A percentile compares a stretch with the other conserved stretches of the same genome.
Conservation (phyloP, 169 alveolate species). For the Theileria annulata region DNA sequence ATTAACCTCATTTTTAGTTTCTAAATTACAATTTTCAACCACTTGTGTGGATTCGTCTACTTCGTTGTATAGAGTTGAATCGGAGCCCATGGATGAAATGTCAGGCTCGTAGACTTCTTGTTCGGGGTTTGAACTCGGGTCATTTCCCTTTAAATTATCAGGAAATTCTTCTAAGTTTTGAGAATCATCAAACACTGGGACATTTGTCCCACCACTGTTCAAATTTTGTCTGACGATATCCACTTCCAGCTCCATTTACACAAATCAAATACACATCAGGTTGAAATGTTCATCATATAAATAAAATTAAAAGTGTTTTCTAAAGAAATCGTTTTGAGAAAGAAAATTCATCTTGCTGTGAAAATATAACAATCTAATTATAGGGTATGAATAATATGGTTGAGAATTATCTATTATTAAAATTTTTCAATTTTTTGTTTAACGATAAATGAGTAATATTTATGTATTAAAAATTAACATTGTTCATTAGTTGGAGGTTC, state of each 20-base stretch:
- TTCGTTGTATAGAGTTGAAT: background rate
- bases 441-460: background rate
- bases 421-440: too few species aligned
- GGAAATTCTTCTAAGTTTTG: background rate
- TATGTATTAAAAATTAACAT: background rate
- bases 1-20: background rate
- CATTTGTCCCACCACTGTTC: background rate
- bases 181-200: background rate
- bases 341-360: background rate
- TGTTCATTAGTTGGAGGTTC: background rate
- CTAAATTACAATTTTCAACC: background rate
- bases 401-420: too few species aligned
- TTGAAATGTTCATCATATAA: background rate
- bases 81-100: background rate
- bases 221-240: background rate
- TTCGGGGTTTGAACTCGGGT: background rate
- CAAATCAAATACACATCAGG: background rate
- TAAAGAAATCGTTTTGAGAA: background rate
- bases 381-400: background rate
- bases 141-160: background rate
- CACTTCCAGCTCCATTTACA: background rate
- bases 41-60: background rate
- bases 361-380: background rate
- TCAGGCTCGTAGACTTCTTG: background rate
- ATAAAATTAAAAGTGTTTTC: background rate